Evolutionary conservation across 768 basidiomycete genomes (phyloP).

Genomic region (Mycena rebaudengoi): DNA sequence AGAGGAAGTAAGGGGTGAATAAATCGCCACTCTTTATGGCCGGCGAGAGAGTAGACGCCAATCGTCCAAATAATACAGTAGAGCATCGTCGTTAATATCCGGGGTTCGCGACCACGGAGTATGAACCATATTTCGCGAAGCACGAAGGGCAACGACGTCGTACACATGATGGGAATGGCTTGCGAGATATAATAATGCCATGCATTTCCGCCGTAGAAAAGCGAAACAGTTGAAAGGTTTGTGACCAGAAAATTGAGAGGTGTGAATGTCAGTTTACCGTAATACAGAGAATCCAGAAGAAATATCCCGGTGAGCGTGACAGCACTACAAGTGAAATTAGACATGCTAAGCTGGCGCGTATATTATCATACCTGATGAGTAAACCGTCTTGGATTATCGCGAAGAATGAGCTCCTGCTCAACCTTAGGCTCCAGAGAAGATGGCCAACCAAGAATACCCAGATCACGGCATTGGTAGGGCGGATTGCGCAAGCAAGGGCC

Average conservation of each 20-base stretch:
- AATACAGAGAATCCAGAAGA: constrained; percentile 75
- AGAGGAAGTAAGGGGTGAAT: constrained; percentile 90
- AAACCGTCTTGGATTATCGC: constrained; percentile 49
- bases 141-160: constrained; percentile 76
- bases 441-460: constrained; percentile 78
- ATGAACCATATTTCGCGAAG: constrained; percentile 64
- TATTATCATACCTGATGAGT: constrained; percentile 54
- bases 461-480: constrained; percentile 90
- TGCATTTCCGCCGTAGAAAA: constrained; percentile 89
- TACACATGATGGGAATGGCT: constrained; percentile 83
- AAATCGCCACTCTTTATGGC: constrained; percentile 99
- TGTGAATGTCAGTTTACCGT: constrained; percentile 72
- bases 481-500: constrained; percentile 79
- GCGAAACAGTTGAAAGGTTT: constrained; percentile 85
- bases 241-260: constrained; percentile 83
- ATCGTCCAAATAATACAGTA: constrained; percentile 68
- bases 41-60: constrained; percentile 75
- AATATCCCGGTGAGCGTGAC: constrained; percentile 41
- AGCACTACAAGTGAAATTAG: constrained; percentile 29
- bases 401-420: constrained; percentile 38
- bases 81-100: constrained; percentile 53
- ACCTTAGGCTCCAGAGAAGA: constrained; percentile 63
- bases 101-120: constrained; percentile 35
- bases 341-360: background rate
- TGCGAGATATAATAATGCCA: constrained; percentile 93